Evolutionary conservation across 148 eudicot genomes (phyloP).

Genomic region (Cornus controversa): DNA sequence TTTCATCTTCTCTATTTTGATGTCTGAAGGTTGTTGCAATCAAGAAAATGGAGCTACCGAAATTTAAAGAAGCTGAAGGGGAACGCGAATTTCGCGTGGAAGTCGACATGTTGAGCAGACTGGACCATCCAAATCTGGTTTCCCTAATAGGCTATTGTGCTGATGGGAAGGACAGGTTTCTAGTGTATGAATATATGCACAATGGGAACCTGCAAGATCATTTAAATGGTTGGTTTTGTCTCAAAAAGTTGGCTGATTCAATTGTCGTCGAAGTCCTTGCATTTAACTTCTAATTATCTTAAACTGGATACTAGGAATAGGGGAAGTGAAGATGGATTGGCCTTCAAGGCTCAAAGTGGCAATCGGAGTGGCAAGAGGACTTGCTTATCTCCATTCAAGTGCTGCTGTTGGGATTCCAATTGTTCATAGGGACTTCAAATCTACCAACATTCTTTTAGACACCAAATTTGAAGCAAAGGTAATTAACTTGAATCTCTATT

Average conservation of each 20-base stretch:
- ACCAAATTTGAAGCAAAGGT: slow-evolving; percentile 87
- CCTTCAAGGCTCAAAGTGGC: slow-evolving; percentile 88
- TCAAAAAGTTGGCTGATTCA: neutral
- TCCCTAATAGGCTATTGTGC: slow-evolving; percentile 91
- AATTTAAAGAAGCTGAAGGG: slow-evolving; percentile 76
- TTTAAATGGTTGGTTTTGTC: slow-evolving; percentile 50
- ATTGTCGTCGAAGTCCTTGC: neutral
- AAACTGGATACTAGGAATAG: slow-evolving; percentile 33
- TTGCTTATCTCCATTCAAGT: slow-evolving; percentile 92
- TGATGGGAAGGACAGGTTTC: slow-evolving; percentile 79
- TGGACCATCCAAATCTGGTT: slow-evolving; percentile 91
- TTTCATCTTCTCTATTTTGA: neutral
- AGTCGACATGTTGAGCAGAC: slow-evolving; percentile 89
- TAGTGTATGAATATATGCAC: slow-evolving; percentile 88
- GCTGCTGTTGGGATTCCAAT: slow-evolving; percentile 90
- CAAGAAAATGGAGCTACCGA: slow-evolving; percentile 93
- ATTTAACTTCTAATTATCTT: slow-evolving; percentile 8
- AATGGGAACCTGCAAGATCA: slow-evolving; percentile 92
- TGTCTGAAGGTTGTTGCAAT: slow-evolving; percentile 77
- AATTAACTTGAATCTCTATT: slow-evolving; percentile 10
- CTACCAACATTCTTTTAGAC: slow-evolving; percentile 83
- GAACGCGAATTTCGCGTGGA: slow-evolving; percentile 93
- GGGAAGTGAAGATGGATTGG: slow-evolving; percentile 85
- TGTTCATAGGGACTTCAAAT: slow-evolving; percentile 93
- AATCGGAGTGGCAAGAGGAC: slow-evolving; percentile 92